Base-by-base conservation (phyloP, 177 flowering plant genomes). In the Vitis hybrid region DNA sequence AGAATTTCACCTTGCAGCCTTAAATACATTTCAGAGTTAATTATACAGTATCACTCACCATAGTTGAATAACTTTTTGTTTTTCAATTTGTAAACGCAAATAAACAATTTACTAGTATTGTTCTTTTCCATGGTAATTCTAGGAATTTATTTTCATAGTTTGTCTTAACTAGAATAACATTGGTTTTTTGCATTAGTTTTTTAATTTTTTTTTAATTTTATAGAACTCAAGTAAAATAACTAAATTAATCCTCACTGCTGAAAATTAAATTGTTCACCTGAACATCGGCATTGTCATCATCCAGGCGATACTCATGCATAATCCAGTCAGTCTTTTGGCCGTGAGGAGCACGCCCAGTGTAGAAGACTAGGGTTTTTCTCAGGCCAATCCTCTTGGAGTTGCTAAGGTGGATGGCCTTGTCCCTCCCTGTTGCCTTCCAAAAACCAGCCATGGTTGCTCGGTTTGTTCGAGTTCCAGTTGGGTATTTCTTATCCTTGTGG, bases 341-440 rank as follows among this genome's bases (percentile, higher is more conserved):
- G 64, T 88, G 93, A 73, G 98, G 98, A 20, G 98, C 98, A 17
- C 98, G 83, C 11, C 98, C 98, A 0, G 86, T 91, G 85, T 93
- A 93, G 81, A 93, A 93, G 64, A 93, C 98, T 4, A 93, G 88
- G 77, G 98, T 93, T 77, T 93, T 93, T 66, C 98, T 85, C 91
- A 91, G 87, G 13, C 98, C 98, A 67, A 93, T 88, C 65, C 82
- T 81, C 74, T 79, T 83, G 67, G 86, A 75, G 68, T 73, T 81
- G 80, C 67, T 78, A 65, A 79, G 81, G 65, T 88, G 88, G 68
- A 93, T 87, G 73, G 88, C 82, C 76, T 93, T 93, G 79, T 93
- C 98, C 65, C 97, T 84, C 48, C 98, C 98, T 0, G 98, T 93
- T 41, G 98, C 98, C 79, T 93, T 93, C 98, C 98, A 93, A 56